Evolutionary conservation across 1,139 yeast species (phyloP).

Genomic region (Diutina sp.): DNA sequence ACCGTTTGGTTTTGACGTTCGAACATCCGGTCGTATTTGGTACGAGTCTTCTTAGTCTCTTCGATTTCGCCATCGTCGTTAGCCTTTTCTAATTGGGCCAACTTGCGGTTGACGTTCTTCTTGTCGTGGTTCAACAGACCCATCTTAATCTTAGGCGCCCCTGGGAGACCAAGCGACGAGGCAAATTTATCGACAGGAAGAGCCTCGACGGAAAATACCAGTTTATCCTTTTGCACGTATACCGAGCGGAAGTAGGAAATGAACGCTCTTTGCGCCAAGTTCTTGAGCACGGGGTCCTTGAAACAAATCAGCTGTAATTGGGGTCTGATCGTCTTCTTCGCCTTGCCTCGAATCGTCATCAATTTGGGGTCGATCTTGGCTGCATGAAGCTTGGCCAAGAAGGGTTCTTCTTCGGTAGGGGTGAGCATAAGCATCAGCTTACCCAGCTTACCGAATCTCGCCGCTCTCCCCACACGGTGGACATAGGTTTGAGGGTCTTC

Average conservation of each 20-base stretch:
- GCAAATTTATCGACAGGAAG: conserved; percentile 80
- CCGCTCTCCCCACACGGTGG: conserved; percentile 94
- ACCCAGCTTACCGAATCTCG: conserved; percentile 85
- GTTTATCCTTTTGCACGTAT: conserved; percentile 78
- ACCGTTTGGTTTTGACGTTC: conserved; percentile 91
- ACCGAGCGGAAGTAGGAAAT: conserved; percentile 81
- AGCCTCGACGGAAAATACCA: conserved; percentile 63
- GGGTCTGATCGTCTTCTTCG: conserved; percentile 66
- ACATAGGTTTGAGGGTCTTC: conserved; percentile 93
- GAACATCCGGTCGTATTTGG: conserved; percentile 93
- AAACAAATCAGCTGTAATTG: conserved; percentile 86
- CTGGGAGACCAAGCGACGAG: conserved; percentile 81
- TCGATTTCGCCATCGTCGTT: conserved; percentile 56
- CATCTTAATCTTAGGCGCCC: conserved; percentile 87
- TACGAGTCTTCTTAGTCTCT: conserved; percentile 41
- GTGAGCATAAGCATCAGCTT: conserved; percentile 72
- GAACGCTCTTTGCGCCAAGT: conserved; percentile 91
- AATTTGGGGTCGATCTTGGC: conserved; percentile 60
- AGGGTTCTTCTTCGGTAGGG: conserved; percentile 74
- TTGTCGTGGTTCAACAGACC: conserved; percentile 48
- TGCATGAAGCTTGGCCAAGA: conserved; percentile 48
- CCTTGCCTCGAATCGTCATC: conserved; percentile 64
- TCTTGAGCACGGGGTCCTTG: conserved; percentile 83
- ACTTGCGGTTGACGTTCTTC: conserved; percentile 71
- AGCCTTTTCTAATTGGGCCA: conserved; percentile 43